A percentile compares a stretch with the other conserved stretches of the same genome.
Evolutionary conservation across 805 yeast species (phyloP).

Genomic region (Yamadazyma ubonensis): DNA sequence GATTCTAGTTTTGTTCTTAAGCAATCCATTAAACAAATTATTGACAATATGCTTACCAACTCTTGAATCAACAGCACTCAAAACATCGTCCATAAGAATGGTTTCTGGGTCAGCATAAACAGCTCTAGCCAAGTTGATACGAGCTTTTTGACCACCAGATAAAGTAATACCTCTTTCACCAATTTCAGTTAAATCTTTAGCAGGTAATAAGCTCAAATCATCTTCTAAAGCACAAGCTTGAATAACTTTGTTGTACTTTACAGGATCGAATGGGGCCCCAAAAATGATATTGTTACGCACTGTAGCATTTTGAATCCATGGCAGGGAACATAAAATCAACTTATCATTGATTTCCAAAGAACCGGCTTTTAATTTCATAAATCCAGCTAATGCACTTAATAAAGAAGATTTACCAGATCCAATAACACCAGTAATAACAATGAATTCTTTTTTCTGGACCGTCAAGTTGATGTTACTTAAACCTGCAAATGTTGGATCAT

Average conservation of each 20-base stretch:
- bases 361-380: constrained; percentile 34
- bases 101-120: constrained; percentile 34
- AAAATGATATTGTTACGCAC: constrained; percentile 40
- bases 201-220: constrained; percentile 34
- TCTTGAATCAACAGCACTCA: constrained; percentile 43
- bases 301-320: constrained; percentile 47
- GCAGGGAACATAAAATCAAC: constrained; percentile 34
- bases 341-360: constrained; percentile 26
- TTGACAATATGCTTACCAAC: constrained; percentile 43
- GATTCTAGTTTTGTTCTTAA: constrained; percentile 33
- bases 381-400: constrained; percentile 40
- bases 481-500: constrained; percentile 27
- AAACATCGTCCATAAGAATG: constrained; percentile 43
- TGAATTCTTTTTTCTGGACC: constrained; percentile 33
- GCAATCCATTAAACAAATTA: constrained; percentile 33
- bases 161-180: constrained; percentile 47
- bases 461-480: constrained; percentile 32
- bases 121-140: constrained; percentile 46
- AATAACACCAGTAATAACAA: constrained; percentile 42
- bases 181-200: constrained; percentile 41
- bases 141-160: constrained; percentile 47
- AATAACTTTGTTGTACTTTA: constrained; percentile 27
- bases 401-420: constrained; percentile 46
- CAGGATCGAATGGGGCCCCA: constrained; percentile 32
- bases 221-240: constrained; percentile 41